Conservation (phyloP, 1,284 basidiomycete genomes). For the Coriolopsis trogii region DNA sequence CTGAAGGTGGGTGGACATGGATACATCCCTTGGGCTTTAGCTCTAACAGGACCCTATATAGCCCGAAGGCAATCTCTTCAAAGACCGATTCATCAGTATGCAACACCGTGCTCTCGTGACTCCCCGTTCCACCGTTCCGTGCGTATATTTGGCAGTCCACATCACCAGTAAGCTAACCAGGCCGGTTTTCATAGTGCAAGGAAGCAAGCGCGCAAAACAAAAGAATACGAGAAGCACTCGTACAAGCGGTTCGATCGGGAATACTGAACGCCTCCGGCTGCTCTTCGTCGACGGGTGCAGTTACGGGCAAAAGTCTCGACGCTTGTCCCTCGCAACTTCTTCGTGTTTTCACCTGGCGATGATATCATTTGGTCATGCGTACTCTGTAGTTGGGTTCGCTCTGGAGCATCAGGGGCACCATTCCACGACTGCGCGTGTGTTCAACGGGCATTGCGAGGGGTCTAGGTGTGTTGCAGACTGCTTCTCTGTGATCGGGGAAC, state of each 20-base stretch:
- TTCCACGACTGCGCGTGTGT: too few species aligned
- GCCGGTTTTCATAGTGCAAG: constrained; percentile 53
- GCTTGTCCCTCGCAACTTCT: too few species aligned
- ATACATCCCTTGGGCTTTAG: neutral
- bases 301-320: too few species aligned
- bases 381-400: too few species aligned
- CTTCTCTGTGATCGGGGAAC: constrained; percentile 4
- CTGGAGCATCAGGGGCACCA: too few species aligned
- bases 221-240: constrained; percentile 88
- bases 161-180: neutral
- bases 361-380: too few species aligned
- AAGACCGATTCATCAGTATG: constrained; percentile 83
- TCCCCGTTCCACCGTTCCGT: constrained; percentile 75
- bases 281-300: too few species aligned
- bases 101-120: constrained; percentile 82
- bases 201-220: constrained; percentile 57
- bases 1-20: constrained; percentile 73
- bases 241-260: constrained; percentile 78
- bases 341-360: too few species aligned
- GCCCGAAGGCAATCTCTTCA: constrained; percentile 94
- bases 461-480: neutral
- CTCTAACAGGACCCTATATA: constrained; percentile 33
- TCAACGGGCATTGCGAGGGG: too few species aligned
- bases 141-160: constrained; percentile 37
- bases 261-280: constrained; percentile 10